Conservation (phyloP, 163 green algal species). For the Prototheca wickerhamii region DNA sequence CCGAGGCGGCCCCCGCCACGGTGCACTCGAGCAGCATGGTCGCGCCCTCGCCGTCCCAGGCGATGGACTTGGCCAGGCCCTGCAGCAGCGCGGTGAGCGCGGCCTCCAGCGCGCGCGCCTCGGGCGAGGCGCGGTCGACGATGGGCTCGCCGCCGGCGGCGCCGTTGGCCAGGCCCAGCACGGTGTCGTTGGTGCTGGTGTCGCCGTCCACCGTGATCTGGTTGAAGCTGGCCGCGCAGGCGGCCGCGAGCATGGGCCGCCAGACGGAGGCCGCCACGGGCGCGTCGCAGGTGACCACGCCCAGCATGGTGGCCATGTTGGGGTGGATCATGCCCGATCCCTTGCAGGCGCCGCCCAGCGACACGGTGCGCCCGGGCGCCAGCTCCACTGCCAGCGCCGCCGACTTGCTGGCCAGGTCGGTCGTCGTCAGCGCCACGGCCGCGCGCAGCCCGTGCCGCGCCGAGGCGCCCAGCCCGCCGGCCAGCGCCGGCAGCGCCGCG, state of each 20-base stretch:
- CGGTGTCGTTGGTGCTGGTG: constrained; percentile 95
- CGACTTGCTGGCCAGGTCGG: constrained; percentile 72
- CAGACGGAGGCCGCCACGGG: constrained; percentile 65
- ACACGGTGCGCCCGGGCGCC: constrained; percentile 48
- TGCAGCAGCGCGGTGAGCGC: constrained; percentile 84
- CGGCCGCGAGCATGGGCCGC: constrained; percentile 60
- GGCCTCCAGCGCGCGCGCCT: constrained; percentile 67
- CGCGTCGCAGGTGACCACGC: constrained; percentile 88
- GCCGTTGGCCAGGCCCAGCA: constrained; percentile 85
- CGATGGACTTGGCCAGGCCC: constrained; percentile 90
- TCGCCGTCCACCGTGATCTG: constrained; percentile 95
- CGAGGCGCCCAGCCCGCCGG: constrained; percentile 38
- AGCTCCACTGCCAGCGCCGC: constrained; percentile 61
- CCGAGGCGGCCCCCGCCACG: constrained; percentile 46
- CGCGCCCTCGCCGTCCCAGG: constrained; percentile 96
- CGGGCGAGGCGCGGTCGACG: constrained; percentile 40
- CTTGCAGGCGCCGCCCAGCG: constrained; percentile 90
- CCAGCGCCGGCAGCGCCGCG: constrained; percentile 58
- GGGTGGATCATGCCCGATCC: constrained; percentile 98
- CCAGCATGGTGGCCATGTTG: constrained; percentile 99
- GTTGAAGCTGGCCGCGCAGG: constrained; percentile 72
- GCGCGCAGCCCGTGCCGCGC: constrained; percentile 46
- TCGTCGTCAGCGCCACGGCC: constrained; percentile 94
- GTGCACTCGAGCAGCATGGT: constrained; percentile 89
- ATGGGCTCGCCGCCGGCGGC: constrained; percentile 41